phyloP scores from a whole-genome alignment of 257 asterid species.

The Rehmannia glutinosa region DNA sequence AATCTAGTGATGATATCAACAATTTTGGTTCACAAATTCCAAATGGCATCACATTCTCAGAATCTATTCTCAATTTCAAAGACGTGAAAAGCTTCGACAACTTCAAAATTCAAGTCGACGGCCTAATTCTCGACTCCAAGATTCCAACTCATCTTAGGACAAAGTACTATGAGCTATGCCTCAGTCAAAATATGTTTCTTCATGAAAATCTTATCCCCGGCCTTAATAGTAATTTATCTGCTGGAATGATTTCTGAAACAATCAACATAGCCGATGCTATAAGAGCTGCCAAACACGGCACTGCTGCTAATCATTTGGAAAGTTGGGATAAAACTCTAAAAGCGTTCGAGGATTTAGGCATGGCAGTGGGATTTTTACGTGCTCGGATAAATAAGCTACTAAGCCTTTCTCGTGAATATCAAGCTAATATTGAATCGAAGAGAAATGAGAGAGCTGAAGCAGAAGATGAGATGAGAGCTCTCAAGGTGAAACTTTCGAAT shows the following conservation, averaged over 20 bases:
- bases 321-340: slow-evolving; percentile 52
- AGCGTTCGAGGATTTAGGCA: slow-evolving; percentile 62
- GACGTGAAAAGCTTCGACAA: slow-evolving; percentile 38
- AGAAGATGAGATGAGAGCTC: slow-evolving; percentile 27
- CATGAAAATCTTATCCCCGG: slow-evolving; percentile 48
- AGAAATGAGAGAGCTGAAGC: slow-evolving; percentile 24
- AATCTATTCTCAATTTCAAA: slow-evolving; percentile 26
- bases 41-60: slow-evolving; percentile 29
- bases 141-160: slow-evolving; percentile 31
- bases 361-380: slow-evolving; percentile 65
- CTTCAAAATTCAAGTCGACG: slow-evolving; percentile 52
- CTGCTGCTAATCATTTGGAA: slow-evolving; percentile 18
- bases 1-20: neutral
- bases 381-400: slow-evolving; percentile 33
- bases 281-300: slow-evolving; percentile 25
- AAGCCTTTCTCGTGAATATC: slow-evolving; percentile 16
- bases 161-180: slow-evolving; percentile 59
- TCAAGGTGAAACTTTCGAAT: slow-evolving; percentile 20
- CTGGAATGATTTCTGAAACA: slow-evolving; percentile 54
- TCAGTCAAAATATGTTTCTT: slow-evolving; percentile 46
- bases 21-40: slow-evolving; percentile 14
- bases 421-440: slow-evolving; percentile 25
- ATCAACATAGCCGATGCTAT: slow-evolving; percentile 65
- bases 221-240: slow-evolving; percentile 44
- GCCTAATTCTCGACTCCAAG: slow-evolving; percentile 48